Evolutionary conservation across 768 basidiomycete species (phyloP).

Genomic region (Mycena metata): DNA sequence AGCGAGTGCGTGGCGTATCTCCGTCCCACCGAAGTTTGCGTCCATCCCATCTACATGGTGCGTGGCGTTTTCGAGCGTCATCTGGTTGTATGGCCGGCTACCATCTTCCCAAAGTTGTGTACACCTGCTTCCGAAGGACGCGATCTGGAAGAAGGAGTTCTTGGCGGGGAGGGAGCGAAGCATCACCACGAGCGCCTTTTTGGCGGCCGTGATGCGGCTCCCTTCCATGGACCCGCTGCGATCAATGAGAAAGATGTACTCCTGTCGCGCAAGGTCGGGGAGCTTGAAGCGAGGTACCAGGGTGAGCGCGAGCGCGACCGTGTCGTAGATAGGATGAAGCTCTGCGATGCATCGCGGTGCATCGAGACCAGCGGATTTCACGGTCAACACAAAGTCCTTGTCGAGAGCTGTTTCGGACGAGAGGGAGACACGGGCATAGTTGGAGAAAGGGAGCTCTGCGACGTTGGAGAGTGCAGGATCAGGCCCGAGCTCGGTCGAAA

Average conservation of each 20-base stretch:
- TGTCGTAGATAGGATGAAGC: constrained; percentile 30
- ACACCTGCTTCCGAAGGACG: constrained; percentile 51
- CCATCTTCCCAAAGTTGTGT: constrained; percentile 47
- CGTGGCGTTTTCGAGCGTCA: constrained; percentile 45
- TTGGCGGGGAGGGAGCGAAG: constrained; percentile 53
- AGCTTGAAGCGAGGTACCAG: constrained; percentile 58
- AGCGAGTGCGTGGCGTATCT: constrained; percentile 51
- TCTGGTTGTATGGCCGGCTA: constrained; percentile 42
- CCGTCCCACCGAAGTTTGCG: constrained; percentile 57
- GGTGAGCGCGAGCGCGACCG: constrained; percentile 55
- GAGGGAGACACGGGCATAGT: constrained; percentile 25
- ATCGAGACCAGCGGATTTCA: constrained; percentile 56
- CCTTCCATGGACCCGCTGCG: constrained; percentile 56
- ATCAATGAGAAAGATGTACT: constrained; percentile 63
- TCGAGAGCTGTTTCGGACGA: constrained; percentile 38
- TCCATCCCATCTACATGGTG: constrained; percentile 45
- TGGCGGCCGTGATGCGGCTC: constrained; percentile 50
- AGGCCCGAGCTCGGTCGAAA: constrained; percentile 35
- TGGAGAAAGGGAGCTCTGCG: constrained; percentile 24
- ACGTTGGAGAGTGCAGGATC: constrained; percentile 28
- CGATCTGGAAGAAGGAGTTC: constrained; percentile 57
- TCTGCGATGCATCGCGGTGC: constrained; percentile 60
- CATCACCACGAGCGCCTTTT: constrained; percentile 52
- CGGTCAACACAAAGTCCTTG: constrained; percentile 56
- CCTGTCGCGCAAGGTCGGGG: constrained; percentile 51